phyloP scores from a whole-genome alignment of 352 stramenopile species.

The Pythium myriotylum region DNA sequence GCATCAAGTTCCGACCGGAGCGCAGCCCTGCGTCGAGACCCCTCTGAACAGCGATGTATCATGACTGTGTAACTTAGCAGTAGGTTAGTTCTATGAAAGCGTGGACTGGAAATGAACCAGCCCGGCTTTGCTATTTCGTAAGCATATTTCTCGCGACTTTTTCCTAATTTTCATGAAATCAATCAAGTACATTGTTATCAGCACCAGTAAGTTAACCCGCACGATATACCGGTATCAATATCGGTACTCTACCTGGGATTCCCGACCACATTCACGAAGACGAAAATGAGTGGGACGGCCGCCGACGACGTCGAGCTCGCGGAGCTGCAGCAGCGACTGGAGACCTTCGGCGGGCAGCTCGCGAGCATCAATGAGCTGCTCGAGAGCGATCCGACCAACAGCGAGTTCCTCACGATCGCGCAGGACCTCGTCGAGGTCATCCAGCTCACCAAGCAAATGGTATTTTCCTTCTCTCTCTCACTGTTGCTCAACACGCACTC shows the following conservation, averaged over 20 bases:
- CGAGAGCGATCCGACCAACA: slow-evolving; percentile 66
- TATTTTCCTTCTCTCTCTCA: slow-evolving; percentile 16
- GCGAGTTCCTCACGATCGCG: slow-evolving; percentile 76
- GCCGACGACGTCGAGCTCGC: slow-evolving; percentile 49
- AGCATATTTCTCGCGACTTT: too few relatives aligned
- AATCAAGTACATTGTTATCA: too few relatives aligned
- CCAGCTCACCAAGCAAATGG: slow-evolving; percentile 83
- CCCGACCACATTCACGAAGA: background rate
- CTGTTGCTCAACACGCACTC: background rate
- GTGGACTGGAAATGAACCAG: background rate
- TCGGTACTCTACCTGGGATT: background rate
- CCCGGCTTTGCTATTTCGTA: too few relatives aligned
- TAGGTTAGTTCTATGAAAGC: background rate
- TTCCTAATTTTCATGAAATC: too few relatives aligned
- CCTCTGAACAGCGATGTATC: background rate
- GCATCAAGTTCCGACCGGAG: slow-evolving; percentile 6
- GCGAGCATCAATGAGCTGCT: slow-evolving; percentile 82
- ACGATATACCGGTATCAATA: background rate
- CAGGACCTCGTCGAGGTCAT: slow-evolving; percentile 85
- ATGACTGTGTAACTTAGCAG: background rate
- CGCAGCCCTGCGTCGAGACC: slow-evolving; percentile 11
- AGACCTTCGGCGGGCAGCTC: slow-evolving; percentile 81
- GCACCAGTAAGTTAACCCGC: too few relatives aligned
- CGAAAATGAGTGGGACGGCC: background rate
- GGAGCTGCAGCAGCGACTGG: slow-evolving; percentile 77